Base-by-base conservation (phyloP, 176 grass and related monocot species). In the Carex scoparia region DNA sequence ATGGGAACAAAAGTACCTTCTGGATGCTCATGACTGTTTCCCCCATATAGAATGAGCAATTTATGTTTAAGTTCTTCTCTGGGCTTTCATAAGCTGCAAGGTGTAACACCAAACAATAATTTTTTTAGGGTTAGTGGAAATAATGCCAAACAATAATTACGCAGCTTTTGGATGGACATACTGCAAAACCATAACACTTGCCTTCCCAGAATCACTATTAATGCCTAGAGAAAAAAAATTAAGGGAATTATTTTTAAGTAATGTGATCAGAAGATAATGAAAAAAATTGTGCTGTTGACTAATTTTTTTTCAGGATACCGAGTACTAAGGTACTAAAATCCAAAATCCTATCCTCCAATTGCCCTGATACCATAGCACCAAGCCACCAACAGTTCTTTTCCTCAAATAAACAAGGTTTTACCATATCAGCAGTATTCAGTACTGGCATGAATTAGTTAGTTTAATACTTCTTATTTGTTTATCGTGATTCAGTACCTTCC, bases 31-130 rank as follows among this genome's bases (percentile, higher is more conserved):
- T 95, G 83, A 91, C 87, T 72, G 90, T 88, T 89, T 99, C 96
- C n/a, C 93, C 96, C 90, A 95, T 95, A 84, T 94, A 95, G 88
- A 99, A 99, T 68, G 96, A 99, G 85, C 96, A 95, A 80, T 89
- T 86, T 65, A 99, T 84, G 4, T 71, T 73, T 69, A 99, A 84
- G 81, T 99, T 99, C 87, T 93, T 99, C 83, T 95, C 93, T 49
- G 93, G 91, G 78, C 88, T 95, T 94, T 94, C 90, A 89, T 88
- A 94, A 79, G 84, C 93, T 99, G 93, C 69, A 89, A 86, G 37
- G 82, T 13, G 82, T 13, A 88, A 81, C 76, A 61, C 76, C 54
- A 60, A 80, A 58, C 37, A 68, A 32, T 69, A 69, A 5, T 40
- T 40, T 40, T 40, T 40, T 40, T 4, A 40, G 38, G 4, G 38